Evolutionary conservation across 2,329 filamentous ascomycete species (phyloP), one percentile per base, ranked within the genome.

Genomic region (Hymenoscyphus infarciens): DNA sequence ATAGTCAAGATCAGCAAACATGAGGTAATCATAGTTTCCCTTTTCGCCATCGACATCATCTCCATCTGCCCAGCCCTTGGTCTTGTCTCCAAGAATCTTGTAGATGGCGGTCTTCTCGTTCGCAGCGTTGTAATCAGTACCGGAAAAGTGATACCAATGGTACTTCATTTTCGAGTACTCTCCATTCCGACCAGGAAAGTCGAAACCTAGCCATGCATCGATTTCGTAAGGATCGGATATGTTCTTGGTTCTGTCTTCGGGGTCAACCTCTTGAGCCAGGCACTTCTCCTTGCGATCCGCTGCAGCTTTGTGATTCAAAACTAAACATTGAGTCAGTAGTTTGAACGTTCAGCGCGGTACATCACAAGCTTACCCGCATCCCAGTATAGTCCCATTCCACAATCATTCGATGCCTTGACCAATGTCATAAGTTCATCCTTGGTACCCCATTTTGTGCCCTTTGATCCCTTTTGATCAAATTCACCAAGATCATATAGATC

Each of bases 1-100:
- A 72, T 88, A 88, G 73, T 91, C 87, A 45, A 91, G 74, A 72
- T 91, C 85, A 5, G 86, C 84, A 68, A 89, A 90, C 86, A 91
- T 90, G 16, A 91, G 80, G 70, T 86, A 90, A 73, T 87, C 85
- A 52, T 83, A 86, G 70, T 91, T 91, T 7, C 88, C 88, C 66
- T 85, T 82, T 73, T 89, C 78, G 10, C 67, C 79, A 22, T 82
- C 80, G 31, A 80, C 79, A 55, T 85, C 85, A 3, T 88, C 87
- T 15, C 81, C 81, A 0, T 80, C 70, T 2, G 84, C 83, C 88
- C 87, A 91, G 42, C 81, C 80, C 70, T 89, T 89, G 61, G 83
- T 81, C 64, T 77, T 71, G 16, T 82, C 83, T 0, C 83, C 87
- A 2, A 85, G 72, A 56, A 90, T 84, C 73, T 85, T 87, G 77